Evolutionary conservation across 1,284 basidiomycete species (phyloP), one percentile per base, ranked within the genome.

Genomic region (Ustilago loliicola): DNA sequence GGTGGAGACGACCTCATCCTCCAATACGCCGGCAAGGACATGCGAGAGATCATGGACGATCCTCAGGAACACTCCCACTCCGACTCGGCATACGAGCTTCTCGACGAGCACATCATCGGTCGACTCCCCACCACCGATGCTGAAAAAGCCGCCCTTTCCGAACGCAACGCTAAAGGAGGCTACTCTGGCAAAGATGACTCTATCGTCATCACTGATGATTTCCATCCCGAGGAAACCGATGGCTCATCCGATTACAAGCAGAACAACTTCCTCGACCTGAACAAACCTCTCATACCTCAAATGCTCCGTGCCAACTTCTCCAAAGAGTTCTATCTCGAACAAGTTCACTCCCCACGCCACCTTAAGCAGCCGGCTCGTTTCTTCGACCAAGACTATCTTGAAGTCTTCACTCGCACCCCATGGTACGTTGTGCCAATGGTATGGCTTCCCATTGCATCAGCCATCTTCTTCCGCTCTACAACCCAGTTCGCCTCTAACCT

Each of bases 401-500:
- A 99, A 89, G 88, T 94, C 66, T 91, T 93, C 84, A 97, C 95
- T 0, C 90, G 93, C 48, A 98, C 96, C 32, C 88, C 91, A 66
- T 99, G 97, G 97, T 99, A 92, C 88, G 93, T 97, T 4, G 93
- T 99, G 10, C 97, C 97, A 10, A 86, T 92, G 59, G 83, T 99
- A 80, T 99, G 97, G 96, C 89, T 92, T 11, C 96, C 96, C 29
- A 96, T 99, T 82, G 88, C 94, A 2, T 85, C 87, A 40, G 94
- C 94, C 88, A 89, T 99, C 80, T 93, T 93, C 88, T 87, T 91
- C 74, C 92, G 94, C 60, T 94, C 94, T 21, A 86, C 92, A 57
- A 87, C 92, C 67, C 95, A 98, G 89, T 98, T 96, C 88, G 74
- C 66, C 17, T 62, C 62, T 38, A 70, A 65, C 47, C 59, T 71